phyloP scores from a whole-genome alignment of 2,329 filamentous ascomycete genomes.

The Microcyclospora pomicola region DNA sequence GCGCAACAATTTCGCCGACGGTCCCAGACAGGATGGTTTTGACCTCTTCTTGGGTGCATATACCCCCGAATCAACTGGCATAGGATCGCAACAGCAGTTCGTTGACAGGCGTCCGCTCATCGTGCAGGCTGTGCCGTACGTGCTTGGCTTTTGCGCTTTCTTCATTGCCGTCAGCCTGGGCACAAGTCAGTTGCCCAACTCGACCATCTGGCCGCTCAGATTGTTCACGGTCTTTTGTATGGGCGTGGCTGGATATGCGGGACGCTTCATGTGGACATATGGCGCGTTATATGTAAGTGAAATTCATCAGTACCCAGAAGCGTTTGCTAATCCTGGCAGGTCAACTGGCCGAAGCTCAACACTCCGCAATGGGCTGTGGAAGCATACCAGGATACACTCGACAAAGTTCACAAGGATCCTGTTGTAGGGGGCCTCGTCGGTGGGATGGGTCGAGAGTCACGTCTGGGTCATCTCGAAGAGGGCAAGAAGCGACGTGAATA shows the following conservation, averaged over 20 bases:
- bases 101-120: conserved; percentile 71
- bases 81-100: conserved; percentile 63
- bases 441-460: conserved; percentile 52
- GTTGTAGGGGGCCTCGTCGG: conserved; percentile 62
- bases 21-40: conserved; percentile 86
- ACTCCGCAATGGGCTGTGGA: conserved; percentile 75
- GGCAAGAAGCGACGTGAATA: conserved; percentile 96
- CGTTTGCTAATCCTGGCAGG: conserved; percentile 37
- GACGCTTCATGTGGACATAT: conserved; percentile 65
- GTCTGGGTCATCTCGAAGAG: conserved; percentile 79
- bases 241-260: conserved; percentile 53
- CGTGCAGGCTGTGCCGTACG: conserved; percentile 86
- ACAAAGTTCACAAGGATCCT: conserved; percentile 67
- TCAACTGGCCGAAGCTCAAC: conserved; percentile 97
- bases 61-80: conserved; percentile 55
- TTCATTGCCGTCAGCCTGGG: conserved; percentile 63
- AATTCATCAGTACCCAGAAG: neutral
- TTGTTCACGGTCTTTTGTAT: conserved; percentile 72
- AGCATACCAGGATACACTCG: conserved; percentile 75
- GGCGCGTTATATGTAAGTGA: conserved; percentile 89
- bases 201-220: conserved; percentile 66
- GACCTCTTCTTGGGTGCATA: conserved; percentile 87
- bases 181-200: conserved; percentile 56
- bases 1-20: conserved; percentile 88
- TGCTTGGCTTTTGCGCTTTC: conserved; percentile 74